Evolutionary conservation across 345 rosid species (phyloP), one percentile per base, ranked within the genome.

Genomic region (Populus simonii): DNA sequence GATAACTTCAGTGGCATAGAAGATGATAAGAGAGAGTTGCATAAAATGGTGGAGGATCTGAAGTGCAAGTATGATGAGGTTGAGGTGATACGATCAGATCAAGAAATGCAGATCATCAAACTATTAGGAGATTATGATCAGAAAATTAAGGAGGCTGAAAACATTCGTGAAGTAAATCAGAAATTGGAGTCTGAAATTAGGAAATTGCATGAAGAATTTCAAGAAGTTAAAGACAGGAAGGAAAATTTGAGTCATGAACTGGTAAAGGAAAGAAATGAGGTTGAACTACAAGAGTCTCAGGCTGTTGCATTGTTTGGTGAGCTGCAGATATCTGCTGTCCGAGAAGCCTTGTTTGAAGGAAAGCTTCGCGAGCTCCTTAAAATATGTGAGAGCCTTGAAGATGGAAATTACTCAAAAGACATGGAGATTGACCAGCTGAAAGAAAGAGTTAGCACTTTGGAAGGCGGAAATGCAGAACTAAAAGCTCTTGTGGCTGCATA

Each of bases 221-320:
- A 85, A 74, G 87, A 83, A 87, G 76, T 81, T 80, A 90, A 83
- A 78, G 25, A 18, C 22, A 83, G 81, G 85, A 89, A 92, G 79
- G 89, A 88, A 78, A 81, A 76, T 59, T 78, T 93, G 84, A 85
- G 76, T 81, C 57, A 70, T 68, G 91, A 91, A 79, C 84, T 96
- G 77, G 73, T 68, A 6, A 84, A 83, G 70, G 88, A 63, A 77
- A 85, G 82, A 77, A 76, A 74, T 53, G 91, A 89, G 75, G 76
- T 70, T 85, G 88, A 86, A 78, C 73, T 66, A 47, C 89, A 91
- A 95, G 95, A 89, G 82, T 80, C 88, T 81, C 86, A 89, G 75
- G 92, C 92, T 76, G 72, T 82, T 51, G 81, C 82, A 62, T 76
- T 81, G n/a, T 84, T 88, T 67, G 86, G 83, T 70, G 87, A 92